Conservation (phyloP, 2,329 filamentous ascomycete genomes). For the Pleurostoma richardsiae region DNA sequence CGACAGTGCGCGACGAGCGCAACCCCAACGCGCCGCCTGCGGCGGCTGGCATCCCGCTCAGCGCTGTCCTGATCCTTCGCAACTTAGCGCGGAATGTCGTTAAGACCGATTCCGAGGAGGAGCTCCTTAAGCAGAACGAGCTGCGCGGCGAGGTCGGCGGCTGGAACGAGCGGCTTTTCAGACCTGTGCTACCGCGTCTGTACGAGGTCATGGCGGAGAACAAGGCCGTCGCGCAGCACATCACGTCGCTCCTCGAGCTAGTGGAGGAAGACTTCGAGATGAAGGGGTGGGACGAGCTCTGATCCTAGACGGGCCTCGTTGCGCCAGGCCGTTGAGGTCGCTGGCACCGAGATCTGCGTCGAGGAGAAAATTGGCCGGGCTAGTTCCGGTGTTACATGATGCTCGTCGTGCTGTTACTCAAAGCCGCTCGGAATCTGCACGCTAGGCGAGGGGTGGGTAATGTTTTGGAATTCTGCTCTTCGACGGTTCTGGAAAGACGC, state of each 20-base stretch:
- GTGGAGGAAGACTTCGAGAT: conserved; percentile 11
- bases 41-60: conserved; percentile 73
- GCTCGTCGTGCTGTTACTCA: too few relatives aligned
- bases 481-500: too few relatives aligned
- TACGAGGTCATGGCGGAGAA: conserved; percentile 70
- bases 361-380: too few relatives aligned
- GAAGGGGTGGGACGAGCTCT: too few relatives aligned
- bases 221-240: conserved; percentile 41
- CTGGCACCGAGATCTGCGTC: too few relatives aligned
- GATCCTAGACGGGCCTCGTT: too few relatives aligned
- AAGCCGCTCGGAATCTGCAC: too few relatives aligned
- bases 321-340: too few relatives aligned
- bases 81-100: conserved; percentile 68
- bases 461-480: too few relatives aligned
- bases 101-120: conserved; percentile 56
- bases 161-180: conserved; percentile 66
- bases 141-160: conserved; percentile 44
- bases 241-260: conserved; percentile 25
- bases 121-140: conserved; percentile 42
- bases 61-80: conserved; percentile 69
- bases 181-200: conserved; percentile 57
- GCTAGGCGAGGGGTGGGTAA: too few relatives aligned
- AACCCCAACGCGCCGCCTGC: conserved; percentile 54
- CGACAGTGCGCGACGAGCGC: conserved; percentile 49
- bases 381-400: too few relatives aligned